Percentiles rank a stretch among this genome's conserved stretches.
phyloP scores from a whole-genome alignment of 1,284 basidiomycete species.

The Sporisorium scitamineum region DNA sequence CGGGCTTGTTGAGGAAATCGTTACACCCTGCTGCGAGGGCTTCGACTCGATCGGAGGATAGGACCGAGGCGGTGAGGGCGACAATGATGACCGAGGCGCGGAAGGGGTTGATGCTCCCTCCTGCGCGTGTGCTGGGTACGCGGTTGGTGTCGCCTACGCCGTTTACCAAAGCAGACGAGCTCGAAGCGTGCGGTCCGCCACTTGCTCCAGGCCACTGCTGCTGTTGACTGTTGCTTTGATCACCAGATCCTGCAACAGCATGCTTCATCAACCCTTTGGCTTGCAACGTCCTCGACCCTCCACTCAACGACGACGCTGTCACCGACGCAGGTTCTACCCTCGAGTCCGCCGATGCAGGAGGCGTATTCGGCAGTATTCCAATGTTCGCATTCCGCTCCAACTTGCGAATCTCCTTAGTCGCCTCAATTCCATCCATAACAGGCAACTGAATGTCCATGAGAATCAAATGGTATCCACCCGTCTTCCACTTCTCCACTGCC shows the following conservation, averaged over 20 bases:
- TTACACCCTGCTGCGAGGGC: constrained; percentile 98
- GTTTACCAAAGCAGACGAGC: constrained; percentile 20
- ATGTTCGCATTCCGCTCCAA: constrained; percentile 80
- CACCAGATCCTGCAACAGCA: constrained; percentile 14
- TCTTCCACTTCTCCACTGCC: constrained; percentile 95
- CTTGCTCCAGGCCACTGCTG: not conserved
- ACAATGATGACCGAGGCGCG: constrained; percentile 98
- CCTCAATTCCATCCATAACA: constrained; percentile 97
- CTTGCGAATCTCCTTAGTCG: constrained; percentile 93
- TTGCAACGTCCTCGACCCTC: constrained; percentile 21
- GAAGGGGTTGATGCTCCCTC: constrained; percentile 72
- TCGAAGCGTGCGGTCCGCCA: not conserved
- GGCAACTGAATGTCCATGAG: constrained; percentile 99
- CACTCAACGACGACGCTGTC: constrained; percentile 2
- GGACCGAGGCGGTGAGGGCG: constrained; percentile 91
- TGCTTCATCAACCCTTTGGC: constrained; percentile 29
- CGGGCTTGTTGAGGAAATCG: constrained; percentile 98
- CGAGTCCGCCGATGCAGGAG: constrained; percentile 67
- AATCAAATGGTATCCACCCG: constrained; percentile 93
- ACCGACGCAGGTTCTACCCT: not conserved
- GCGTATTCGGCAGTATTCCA: constrained; percentile 78
- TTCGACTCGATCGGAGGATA: constrained; percentile 91
- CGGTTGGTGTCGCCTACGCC: constrained; percentile 12
- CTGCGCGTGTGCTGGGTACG: not conserved
- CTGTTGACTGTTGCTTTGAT: not conserved